These are phyloP conservation scores for Trichoderma orchidacearum DNA, from an alignment of 495 filamentous ascomycete species.

Conservation along the genomic window DNA sequence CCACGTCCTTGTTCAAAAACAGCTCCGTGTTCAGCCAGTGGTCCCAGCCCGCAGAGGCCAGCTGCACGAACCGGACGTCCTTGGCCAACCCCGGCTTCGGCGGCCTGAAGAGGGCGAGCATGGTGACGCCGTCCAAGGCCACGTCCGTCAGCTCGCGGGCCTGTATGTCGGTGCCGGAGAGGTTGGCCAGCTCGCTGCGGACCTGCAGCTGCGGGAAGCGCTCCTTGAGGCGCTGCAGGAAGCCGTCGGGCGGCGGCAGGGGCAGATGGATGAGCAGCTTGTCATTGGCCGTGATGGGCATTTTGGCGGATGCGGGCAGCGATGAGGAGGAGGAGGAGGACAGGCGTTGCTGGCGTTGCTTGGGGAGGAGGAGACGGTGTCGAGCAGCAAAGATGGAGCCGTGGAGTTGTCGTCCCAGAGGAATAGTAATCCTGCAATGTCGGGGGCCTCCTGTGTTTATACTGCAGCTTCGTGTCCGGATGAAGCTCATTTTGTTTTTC, in stretches of 20 bases:
- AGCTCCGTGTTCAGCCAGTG: constrained; percentile 44
- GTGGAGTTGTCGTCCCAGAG: too few species aligned
- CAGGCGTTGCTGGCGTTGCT: background rate
- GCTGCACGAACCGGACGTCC: constrained; percentile 55
- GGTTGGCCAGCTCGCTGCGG: constrained; percentile 6
- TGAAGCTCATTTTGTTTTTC: too few species aligned
- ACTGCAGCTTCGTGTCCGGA: too few species aligned
- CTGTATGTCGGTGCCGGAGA: constrained; percentile 15
- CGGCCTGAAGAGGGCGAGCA: constrained; percentile 39
- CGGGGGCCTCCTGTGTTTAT: too few species aligned
- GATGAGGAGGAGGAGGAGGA: background rate
- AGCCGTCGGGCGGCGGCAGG: constrained; percentile 20
- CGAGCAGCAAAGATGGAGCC: too few species aligned
- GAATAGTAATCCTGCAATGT: too few species aligned
- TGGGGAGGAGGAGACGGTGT: background rate
- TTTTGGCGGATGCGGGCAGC: background rate
- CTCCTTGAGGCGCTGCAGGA: constrained; percentile 24
- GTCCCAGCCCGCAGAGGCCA: constrained; percentile 56
- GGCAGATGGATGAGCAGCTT: constrained; percentile 28
- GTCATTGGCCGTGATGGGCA: constrained; percentile 3
- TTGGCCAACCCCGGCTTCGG: constrained; percentile 20
- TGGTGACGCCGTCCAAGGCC: constrained; percentile 33
- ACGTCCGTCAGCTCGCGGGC: constrained; percentile 3
- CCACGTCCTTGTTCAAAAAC: constrained; percentile 44
- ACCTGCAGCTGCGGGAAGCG: constrained; percentile 29